Conservation (phyloP, 768 basidiomycete species). For the Pleurotus cornucopiae region DNA sequence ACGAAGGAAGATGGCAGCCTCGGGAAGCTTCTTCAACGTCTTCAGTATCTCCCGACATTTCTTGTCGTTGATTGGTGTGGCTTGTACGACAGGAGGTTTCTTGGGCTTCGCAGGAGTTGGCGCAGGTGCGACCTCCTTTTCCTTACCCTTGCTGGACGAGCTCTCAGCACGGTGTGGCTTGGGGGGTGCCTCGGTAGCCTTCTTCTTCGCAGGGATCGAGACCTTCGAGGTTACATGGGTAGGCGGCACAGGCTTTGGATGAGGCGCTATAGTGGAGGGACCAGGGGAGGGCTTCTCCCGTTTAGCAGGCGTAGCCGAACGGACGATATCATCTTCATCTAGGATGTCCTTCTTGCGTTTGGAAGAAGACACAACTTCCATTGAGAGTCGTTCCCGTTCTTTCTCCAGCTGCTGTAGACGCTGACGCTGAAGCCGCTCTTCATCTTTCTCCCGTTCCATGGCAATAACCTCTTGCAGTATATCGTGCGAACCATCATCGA, state of each 20-base stretch:
- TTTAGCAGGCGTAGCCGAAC: slow-evolving; percentile 60
- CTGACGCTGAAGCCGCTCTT: slow-evolving; percentile 35
- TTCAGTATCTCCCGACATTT: slow-evolving; percentile 76
- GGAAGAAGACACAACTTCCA: slow-evolving; percentile 31
- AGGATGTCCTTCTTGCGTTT: slow-evolving; percentile 9
- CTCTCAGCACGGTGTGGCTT: slow-evolving; percentile 28
- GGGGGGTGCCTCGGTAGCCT: slow-evolving; percentile 33
- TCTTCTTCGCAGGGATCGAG: slow-evolving; percentile 18
- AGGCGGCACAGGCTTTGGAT: slow-evolving; percentile 19
- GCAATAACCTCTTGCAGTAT: slow-evolving; percentile 79
- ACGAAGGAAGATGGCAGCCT: slow-evolving; percentile 67
- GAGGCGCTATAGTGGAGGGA: slow-evolving; percentile 22
- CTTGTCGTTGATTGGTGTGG: slow-evolving; percentile 70
- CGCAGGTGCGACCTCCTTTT: slow-evolving; percentile 45
- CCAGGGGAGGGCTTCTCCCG: slow-evolving; percentile 43
- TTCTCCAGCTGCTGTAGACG: slow-evolving; percentile 38
- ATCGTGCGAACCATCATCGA: slow-evolving; percentile 81
- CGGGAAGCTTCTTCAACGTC: slow-evolving; percentile 53
- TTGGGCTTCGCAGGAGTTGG: slow-evolving; percentile 35
- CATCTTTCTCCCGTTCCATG: slow-evolving; percentile 65
- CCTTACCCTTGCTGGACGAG: slow-evolving; percentile 68
- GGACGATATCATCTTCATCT: slow-evolving; percentile 62
- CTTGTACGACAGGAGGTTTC: slow-evolving; percentile 28
- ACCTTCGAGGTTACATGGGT: slow-evolving; percentile 16
- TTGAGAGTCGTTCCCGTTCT: slow-evolving; percentile 38